phyloP scores from a whole-genome alignment of 2,329 filamentous ascomycete genomes.

The Periconia sp. region DNA sequence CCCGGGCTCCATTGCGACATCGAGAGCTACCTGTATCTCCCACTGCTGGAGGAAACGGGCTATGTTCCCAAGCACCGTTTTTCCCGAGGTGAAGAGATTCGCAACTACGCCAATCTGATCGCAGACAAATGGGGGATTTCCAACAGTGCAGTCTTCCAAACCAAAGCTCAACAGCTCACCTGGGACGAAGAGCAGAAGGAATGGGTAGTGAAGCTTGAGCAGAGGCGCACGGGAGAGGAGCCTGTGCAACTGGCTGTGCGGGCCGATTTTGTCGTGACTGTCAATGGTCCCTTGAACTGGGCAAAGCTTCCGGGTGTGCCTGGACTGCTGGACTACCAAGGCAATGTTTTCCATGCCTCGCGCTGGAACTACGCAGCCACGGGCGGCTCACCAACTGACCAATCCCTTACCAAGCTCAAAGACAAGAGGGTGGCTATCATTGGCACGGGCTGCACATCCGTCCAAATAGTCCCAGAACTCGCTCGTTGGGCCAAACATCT shows the following conservation, averaged over 20 bases:
- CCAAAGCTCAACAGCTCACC: slow-evolving; percentile 17
- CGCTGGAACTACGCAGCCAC: slow-evolving; percentile 31
- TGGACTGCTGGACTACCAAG: slow-evolving; percentile 5
- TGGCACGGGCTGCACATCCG: slow-evolving; percentile 36
- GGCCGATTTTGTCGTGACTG: slow-evolving; percentile 10
- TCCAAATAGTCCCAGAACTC: slow-evolving; percentile 41
- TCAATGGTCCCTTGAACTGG: slow-evolving; percentile 44
- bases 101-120: slow-evolving; percentile 40
- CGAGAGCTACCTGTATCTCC: slow-evolving; percentile 63
- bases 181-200: slow-evolving; percentile 19
- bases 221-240: slow-evolving; percentile 7
- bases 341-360: slow-evolving; percentile 28
- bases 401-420: slow-evolving; percentile 35
- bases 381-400: slow-evolving; percentile 22
- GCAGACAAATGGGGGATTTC: slow-evolving; percentile 44
- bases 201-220: slow-evolving; percentile 14
- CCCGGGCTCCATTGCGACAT: slow-evolving; percentile 58
- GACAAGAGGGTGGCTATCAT: slow-evolving; percentile 40
- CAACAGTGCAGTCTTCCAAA: slow-evolving; percentile 39
- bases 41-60: slow-evolving; percentile 61
- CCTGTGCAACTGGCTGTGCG: slow-evolving; percentile 8
- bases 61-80: slow-evolving; percentile 57
- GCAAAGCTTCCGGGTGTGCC: slow-evolving; percentile 29
- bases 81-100: slow-evolving; percentile 49
- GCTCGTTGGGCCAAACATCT: slow-evolving; percentile 53